Conservation (phyloP, 73 alveolate genomes). For the Paramecium caudatum region DNA sequence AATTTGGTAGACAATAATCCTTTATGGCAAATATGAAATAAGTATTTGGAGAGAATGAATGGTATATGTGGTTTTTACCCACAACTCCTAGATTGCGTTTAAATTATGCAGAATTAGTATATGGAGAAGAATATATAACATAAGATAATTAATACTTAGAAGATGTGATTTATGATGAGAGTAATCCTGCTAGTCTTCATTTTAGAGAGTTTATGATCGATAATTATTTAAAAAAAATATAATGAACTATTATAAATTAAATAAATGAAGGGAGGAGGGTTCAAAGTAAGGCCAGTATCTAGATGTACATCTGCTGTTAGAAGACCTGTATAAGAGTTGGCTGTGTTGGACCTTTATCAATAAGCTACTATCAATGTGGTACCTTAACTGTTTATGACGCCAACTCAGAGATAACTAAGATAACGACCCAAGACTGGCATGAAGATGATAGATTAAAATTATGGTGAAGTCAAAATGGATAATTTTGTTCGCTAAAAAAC, state of each 20-base stretch:
- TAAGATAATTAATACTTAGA: background rate
- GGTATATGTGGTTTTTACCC: constrained; percentile 29
- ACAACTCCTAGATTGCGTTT: background rate
- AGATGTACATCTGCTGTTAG: constrained; percentile 12
- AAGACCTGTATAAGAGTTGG: constrained; percentile 5
- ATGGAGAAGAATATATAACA: background rate
- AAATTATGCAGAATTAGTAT: constrained; percentile 38
- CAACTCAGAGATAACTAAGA: background rate
- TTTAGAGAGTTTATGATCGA: constrained; percentile 26
- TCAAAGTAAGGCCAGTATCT: constrained; percentile 2
- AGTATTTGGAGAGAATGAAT: constrained; percentile 29
- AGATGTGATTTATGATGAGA: background rate
- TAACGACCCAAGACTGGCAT: background rate
- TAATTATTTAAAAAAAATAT: constrained; percentile 11
- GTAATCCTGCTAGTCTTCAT: constrained; percentile 24
- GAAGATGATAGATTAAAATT: constrained; percentile 6
- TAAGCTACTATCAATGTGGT: background rate
- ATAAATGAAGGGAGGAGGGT: constrained; percentile 22
- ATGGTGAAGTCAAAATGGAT: too few species aligned
- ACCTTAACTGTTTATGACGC: background rate
- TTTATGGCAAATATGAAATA: background rate
- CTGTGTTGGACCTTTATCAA: background rate
- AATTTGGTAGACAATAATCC: constrained; percentile 22
- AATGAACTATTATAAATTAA: background rate
- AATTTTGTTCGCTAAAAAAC: too few species aligned